Base-by-base conservation (phyloP, 208 protist species). In the Acanthamoeba triangularis region DNA sequence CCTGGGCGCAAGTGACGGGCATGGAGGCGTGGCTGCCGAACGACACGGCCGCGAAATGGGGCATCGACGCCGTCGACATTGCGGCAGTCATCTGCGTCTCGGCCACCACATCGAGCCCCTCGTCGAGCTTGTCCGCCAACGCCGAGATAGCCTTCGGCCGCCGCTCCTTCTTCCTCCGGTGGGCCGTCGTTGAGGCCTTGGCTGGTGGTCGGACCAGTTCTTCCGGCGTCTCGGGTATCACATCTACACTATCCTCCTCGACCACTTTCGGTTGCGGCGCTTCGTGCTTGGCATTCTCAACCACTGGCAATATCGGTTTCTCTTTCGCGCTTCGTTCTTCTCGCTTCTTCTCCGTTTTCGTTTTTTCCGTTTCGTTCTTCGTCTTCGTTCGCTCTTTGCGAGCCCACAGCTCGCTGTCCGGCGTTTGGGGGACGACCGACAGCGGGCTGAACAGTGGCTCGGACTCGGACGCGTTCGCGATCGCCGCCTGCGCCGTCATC, bases 391-490 rank as follows among this genome's bases (percentile, higher is more conserved):
- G 30, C 65, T 14, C 52, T 37, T 52, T 7, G 16, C 10, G 33
- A 1, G 49, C 33, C 74, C 10, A 10, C 11, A 88, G 49, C 30
- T 88, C 80, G 80, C 80, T 88, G 30, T 88, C 80, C 7, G 80
- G 80, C 49, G 80, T 88, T 23, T 88, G 80, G 14, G 52, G 80
- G 41, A 88, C 37, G 47, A 88, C 80, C 80, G 80, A 88, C 30
- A 88, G 80, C 52, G 41, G 80, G 49, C 49, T 88, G 4, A 88
- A n/a, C 49, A n/a, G 33, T 20, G 80, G 33, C 23, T 88, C 74
- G 37, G 74, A 13, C 41, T 25, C 25, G 37, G 16, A 56, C 61
- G 61, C 61, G 2, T 23, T 59, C 16, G 49, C 14, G 44, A 59
- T 41, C 37, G 1, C 20, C 47, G 13, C n/a, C n/a, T n/a, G n/a